Conservation (phyloP, 805 yeast species). For the Helenozyma rhizophorensis region DNA sequence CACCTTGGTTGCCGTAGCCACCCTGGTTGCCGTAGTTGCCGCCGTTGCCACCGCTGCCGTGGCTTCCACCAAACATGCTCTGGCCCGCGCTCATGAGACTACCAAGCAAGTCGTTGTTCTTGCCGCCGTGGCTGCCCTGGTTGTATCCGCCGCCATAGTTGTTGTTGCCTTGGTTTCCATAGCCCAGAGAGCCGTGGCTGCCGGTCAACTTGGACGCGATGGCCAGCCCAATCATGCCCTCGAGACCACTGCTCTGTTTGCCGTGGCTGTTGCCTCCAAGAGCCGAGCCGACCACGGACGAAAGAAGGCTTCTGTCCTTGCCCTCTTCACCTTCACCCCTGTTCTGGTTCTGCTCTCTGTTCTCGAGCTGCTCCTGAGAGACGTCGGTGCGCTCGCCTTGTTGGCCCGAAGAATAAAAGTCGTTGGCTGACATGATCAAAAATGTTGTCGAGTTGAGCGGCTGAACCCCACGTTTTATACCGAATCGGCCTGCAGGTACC, state of each 20-base stretch:
- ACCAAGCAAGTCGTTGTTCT: background rate
- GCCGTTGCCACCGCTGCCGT: constrained; percentile 3
- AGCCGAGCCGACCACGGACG: constrained; percentile 24
- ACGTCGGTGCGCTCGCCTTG: constrained; percentile 14
- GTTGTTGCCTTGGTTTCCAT: constrained; percentile 4
- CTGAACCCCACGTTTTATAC: background rate
- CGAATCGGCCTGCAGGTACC: background rate
- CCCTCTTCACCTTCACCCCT: constrained; percentile 8
- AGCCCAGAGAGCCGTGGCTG: constrained; percentile 23
- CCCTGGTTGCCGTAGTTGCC: constrained; percentile 5
- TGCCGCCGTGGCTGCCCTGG: background rate
- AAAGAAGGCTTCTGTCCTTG: constrained; percentile 23
- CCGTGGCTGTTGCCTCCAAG: constrained; percentile 30
- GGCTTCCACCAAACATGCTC: too few species aligned
- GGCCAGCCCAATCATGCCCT: constrained; percentile 15
- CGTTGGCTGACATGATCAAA: constrained; percentile 54
- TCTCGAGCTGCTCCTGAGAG: constrained; percentile 1
- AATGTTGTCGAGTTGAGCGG: background rate
- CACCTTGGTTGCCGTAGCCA: constrained; percentile 6
- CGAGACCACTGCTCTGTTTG: constrained; percentile 13
- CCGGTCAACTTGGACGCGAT: constrained; percentile 13
- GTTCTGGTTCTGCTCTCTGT: constrained; percentile 6
- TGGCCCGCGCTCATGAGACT: too few species aligned
- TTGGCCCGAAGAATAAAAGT: constrained; percentile 44
- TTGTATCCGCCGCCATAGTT: constrained; percentile 5